A percentile compares a stretch with the other conserved stretches of the same genome.
These are phyloP conservation scores for Botrytis byssoidea DNA, from an alignment of 2,329 filamentous ascomycete species.

Conservation along the genomic window DNA sequence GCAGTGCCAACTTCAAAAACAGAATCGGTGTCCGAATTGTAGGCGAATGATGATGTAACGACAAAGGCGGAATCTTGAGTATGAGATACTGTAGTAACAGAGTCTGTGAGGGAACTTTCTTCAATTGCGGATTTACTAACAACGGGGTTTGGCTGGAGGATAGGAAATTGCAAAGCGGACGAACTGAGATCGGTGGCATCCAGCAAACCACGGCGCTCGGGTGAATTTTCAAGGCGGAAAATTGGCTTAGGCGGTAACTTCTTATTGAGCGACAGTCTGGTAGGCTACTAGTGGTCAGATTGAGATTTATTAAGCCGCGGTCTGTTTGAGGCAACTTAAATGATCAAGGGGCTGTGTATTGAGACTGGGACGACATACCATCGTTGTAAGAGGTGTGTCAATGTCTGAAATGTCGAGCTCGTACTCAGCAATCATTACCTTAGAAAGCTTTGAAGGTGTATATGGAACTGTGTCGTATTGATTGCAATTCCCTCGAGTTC, in stretches of 20 bases:
- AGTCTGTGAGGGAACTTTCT: background rate
- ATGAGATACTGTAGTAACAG: background rate
- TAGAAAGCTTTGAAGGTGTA: conserved; percentile 14
- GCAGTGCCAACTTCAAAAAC: background rate
- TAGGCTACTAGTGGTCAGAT: background rate
- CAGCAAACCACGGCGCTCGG: conserved; percentile 10
- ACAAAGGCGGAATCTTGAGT: background rate
- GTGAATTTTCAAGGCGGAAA: background rate
- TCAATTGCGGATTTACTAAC: background rate
- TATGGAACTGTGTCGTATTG: background rate
- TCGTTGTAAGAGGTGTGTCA: background rate
- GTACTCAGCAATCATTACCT: conserved; percentile 13
- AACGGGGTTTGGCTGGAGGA: background rate
- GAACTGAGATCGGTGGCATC: conserved; percentile 15
- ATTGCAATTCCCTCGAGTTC: background rate
- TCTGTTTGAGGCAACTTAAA: no score
- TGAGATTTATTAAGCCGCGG: background rate
- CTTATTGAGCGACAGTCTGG: conserved; percentile 6
- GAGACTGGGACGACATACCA: conserved; percentile 9
- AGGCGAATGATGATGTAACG: background rate
- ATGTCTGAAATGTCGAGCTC: background rate
- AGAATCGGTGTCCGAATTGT: background rate
- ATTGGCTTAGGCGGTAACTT: conserved; percentile 8
- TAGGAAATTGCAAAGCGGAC: background rate
- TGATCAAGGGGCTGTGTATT: background rate